Evolutionary conservation across 2,329 filamentous ascomycete species (phyloP), one percentile per base, ranked within the genome.

Genomic region (Kalaharituber pfeilii): DNA sequence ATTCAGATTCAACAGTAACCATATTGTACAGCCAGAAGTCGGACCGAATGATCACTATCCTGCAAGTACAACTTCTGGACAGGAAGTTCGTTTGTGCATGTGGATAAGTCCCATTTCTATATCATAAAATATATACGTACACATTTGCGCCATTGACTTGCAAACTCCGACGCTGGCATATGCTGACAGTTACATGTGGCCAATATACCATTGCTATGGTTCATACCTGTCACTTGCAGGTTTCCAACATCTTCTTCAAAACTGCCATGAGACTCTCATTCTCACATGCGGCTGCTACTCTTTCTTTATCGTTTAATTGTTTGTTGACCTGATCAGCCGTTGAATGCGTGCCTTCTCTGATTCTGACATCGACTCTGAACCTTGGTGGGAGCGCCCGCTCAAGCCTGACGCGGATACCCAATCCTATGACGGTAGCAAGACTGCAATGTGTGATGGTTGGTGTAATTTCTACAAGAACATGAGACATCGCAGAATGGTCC

Each of bases 381-480:
- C 89, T 84, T 29, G 91, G 85, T 2, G 91, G 91, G 55, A 98
- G 74, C 9, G 85, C 83, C 67, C 94, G 84, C 70, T 96, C 88
- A 24, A 98, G 75, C 24, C 91, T 79, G 42, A 95, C 88, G 45
- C 91, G 80, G 22, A 98, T 86, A 13, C 88, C 91, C 15, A 98
- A 75, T 0, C 91, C 91, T 64, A 98, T 94, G 57, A 98, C 87
- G 0, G 91, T 98, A 28, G 91, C 91, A 39, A 98, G 77, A 51
- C 86, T 94, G 72, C 91, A 98, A 69, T 96, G 91, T 15, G 89
- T 93, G 65, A 96, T 91, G 25, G 91, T 98, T 8, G 91, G 91
- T 9, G 91, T 98, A 62, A 98, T 82, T 64, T 94, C 79, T 44
- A 98, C 86, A 2, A 82, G 76, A 30, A 96, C 86, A 36, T 73